phyloP scores from a whole-genome alignment of 2,329 filamentous ascomycete species.

The Venturia carpophila region DNA sequence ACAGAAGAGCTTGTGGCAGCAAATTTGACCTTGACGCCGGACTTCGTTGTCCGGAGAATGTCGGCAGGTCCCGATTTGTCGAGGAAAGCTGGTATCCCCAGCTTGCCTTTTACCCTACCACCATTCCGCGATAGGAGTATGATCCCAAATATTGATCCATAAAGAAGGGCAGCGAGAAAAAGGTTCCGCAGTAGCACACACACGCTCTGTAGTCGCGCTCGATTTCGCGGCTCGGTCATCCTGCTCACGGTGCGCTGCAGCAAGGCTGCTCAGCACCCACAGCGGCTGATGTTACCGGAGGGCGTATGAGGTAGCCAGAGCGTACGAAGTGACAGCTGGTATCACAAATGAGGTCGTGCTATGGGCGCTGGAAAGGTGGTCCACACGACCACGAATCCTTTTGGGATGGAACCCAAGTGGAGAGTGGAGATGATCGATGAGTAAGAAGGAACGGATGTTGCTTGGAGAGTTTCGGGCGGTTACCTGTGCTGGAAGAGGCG shows the following conservation, averaged over 20 bases:
- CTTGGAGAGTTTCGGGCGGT: not conserved
- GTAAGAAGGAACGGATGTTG: not conserved
- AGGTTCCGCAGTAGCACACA: slow-evolving; percentile 38
- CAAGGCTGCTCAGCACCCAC: slow-evolving; percentile 15
- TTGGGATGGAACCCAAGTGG: not conserved
- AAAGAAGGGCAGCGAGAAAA: slow-evolving; percentile 35
- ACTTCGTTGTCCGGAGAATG: slow-evolving; percentile 35
- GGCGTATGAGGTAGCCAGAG: slow-evolving; percentile 6
- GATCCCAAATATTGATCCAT: slow-evolving; percentile 35
- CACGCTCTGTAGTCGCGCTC: slow-evolving; percentile 20
- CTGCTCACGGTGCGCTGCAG: slow-evolving; percentile 11
- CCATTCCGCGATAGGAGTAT: slow-evolving; percentile 37
- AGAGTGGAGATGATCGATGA: not conserved
- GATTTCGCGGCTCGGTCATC: slow-evolving; percentile 16
- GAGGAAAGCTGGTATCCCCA: slow-evolving; percentile 36
- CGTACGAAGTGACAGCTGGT: not conserved
- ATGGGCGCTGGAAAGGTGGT: not conserved
- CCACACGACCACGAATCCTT: not conserved
- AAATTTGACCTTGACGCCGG: slow-evolving; percentile 37
- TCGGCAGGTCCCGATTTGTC: slow-evolving; percentile 36
- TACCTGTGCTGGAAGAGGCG: not conserved
- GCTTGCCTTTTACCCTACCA: slow-evolving; percentile 33
- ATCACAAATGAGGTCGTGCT: not conserved
- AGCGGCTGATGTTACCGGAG: slow-evolving; percentile 18
- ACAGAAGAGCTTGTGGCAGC: slow-evolving; percentile 34